phyloP scores from a whole-genome alignment of 805 yeast genomes.

The Osmozyma mogii region DNA sequence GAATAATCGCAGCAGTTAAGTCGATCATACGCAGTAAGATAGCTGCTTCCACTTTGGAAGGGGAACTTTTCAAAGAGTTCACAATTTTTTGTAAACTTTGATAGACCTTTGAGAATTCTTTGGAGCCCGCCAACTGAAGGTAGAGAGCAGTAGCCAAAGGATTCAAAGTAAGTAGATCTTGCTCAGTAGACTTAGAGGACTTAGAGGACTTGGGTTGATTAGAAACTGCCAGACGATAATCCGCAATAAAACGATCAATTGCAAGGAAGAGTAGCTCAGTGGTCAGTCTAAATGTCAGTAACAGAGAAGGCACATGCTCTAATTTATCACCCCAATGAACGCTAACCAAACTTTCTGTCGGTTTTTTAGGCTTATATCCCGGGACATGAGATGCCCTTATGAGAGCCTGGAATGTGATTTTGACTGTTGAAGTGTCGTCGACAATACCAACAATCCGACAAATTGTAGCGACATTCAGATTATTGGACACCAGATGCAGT shows the following conservation, averaged over 20 bases:
- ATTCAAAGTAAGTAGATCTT: conserved; percentile 40
- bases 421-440: conserved; percentile 36
- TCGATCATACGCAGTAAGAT: conserved; percentile 32
- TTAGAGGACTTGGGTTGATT: conserved; percentile 2
- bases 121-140: conserved; percentile 43
- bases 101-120: conserved; percentile 40
- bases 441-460: conserved; percentile 41
- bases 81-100: conserved; percentile 30
- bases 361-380: conserved; percentile 3
- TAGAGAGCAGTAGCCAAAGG: conserved; percentile 56
- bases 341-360: conserved; percentile 21
- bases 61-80: too few species aligned
- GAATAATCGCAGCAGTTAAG: conserved; percentile 43
- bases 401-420: conserved; percentile 43
- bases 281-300: conserved; percentile 13
- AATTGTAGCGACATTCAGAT: conserved; percentile 28
- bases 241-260: conserved; percentile 33
- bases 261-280: conserved; percentile 19
- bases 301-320: conserved; percentile 11
- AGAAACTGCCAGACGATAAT: conserved; percentile 28
- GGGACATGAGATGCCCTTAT: conserved; percentile 29
- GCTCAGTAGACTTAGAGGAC: conserved; percentile 6
- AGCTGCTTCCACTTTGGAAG: too few species aligned
- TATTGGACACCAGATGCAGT: conserved; percentile 3
- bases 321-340: conserved; percentile 17